Base-by-base conservation (phyloP, 2,329 filamentous ascomycete genomes). In the Ascocoryne sarcoides region DNA sequence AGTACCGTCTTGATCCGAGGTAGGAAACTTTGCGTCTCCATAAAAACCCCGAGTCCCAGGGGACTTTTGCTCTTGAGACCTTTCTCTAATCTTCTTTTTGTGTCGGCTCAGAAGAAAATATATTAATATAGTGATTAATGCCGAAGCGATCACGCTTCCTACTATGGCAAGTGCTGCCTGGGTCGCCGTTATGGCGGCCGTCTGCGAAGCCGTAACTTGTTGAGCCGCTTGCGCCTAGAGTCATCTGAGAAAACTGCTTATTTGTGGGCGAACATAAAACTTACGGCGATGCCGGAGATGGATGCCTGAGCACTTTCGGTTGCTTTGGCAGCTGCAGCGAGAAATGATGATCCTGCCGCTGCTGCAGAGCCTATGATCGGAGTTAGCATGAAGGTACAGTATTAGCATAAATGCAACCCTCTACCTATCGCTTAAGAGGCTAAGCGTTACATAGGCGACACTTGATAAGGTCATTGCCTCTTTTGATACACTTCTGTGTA, bases 81-180 rank as follows among this genome's bases (percentile, higher is more conserved):
- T 40, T 32, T 41, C 9, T 38, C 38, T 49, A 8, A 30, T 41
- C n/a, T 35, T 48, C 23, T 48, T 52, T 19, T 51, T 55, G 23
- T 57, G 47, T n/a, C 62, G 58, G 9, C 59, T 44, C 18, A 66
- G 53, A 14, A 64, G 49, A 29, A 62, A 62, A 43, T 64, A 63
- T 18, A 56, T 54, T 2, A 61, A 36, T 3, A 65, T 59, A 0
- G 62, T 65, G 21, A 68, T 52, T 15, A 69, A 49, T 1, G 63
- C 59, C 2, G 62, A 63, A n/a, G 61, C 65, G 36, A 68, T 53
- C 23, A 68, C 62, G 35, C 61, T 63, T 10, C 61, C 65, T 3
- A 67, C 62, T 14, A 69, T 61, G 8, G 63, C 65, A 4, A 67
- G 44, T 1, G 65, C 64, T 0, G 59, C 60, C 52, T 68, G 63